Percentiles rank a stretch among this genome's conserved stretches.
phyloP scores from a whole-genome alignment of 164 flowering plant species.

The Dillenia suffruticosa region DNA sequence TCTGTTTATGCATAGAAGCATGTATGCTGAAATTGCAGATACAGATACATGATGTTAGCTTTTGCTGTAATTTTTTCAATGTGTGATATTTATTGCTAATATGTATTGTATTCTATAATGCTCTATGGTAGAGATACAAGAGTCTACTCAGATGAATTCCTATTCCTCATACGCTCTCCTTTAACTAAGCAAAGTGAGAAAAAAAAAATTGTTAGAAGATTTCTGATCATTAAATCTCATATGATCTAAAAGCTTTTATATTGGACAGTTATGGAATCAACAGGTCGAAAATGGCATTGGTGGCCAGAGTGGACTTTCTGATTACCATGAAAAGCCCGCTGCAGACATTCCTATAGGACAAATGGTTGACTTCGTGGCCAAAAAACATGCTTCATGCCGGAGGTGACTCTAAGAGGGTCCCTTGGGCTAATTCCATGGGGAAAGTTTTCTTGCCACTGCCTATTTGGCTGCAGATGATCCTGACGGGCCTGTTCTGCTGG shows the following conservation, averaged over 20 bases:
- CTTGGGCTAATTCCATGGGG: slow-evolving; percentile 99
- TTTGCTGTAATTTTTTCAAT: too few relatives aligned
- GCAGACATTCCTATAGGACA: slow-evolving; percentile 21
- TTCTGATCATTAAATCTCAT: background rate
- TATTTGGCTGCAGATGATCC: slow-evolving; percentile 94
- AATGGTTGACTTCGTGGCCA: slow-evolving; percentile 42
- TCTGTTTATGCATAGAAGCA: too few relatives aligned
- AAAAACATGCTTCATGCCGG: slow-evolving; percentile 95
- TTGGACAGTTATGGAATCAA: slow-evolving; percentile 16
- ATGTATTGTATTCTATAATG: background rate
- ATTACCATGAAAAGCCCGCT: slow-evolving; percentile 16
- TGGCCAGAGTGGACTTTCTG: slow-evolving; percentile 26
- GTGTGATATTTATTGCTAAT: background rate
- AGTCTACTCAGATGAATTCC: too few relatives aligned
- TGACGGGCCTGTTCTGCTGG: slow-evolving; percentile 97
- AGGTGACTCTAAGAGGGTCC: slow-evolving; percentile 99
- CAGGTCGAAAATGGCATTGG: slow-evolving; percentile 37
- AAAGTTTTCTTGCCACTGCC: slow-evolving; percentile 93
- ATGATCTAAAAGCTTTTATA: slow-evolving; percentile 14
- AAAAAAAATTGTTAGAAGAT: background rate
- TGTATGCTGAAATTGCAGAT: too few relatives aligned
- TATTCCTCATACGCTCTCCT: too few relatives aligned
- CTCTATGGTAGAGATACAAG: background rate
- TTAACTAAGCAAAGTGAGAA: background rate
- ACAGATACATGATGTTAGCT: too few relatives aligned